Conservation (phyloP, 2,329 filamentous ascomycete species). For the Fusarium begoniae region DNA sequence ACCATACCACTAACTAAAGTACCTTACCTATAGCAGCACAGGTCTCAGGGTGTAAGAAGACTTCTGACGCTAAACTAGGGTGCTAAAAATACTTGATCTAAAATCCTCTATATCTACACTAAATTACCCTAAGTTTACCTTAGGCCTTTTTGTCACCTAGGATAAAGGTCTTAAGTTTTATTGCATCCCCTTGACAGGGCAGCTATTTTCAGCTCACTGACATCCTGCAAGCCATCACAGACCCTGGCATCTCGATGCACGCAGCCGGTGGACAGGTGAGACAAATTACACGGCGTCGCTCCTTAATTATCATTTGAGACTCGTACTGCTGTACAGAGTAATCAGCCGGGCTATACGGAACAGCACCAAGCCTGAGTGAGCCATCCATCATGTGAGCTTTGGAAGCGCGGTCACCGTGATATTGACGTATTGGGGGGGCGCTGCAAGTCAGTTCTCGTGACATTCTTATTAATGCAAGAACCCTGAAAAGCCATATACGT, state of each 20-base stretch:
- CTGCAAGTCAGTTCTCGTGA: conserved; percentile 19
- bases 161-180: too few relatives aligned
- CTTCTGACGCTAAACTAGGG: too few relatives aligned
- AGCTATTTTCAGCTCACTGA: conserved; percentile 25
- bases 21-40: not conserved
- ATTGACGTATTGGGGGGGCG: not conserved
- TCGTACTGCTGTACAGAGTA: conserved; percentile 4
- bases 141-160: too few relatives aligned
- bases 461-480: conserved; percentile 21
- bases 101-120: too few relatives aligned
- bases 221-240: conserved; percentile 29
- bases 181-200: not conserved
- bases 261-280: not conserved
- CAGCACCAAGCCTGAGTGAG: not conserved
- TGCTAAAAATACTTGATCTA: too few relatives aligned
- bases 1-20: not conserved
- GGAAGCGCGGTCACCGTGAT: not conserved
- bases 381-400: not conserved
- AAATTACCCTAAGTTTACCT: too few relatives aligned
- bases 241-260: conserved; percentile 12
- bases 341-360: conserved; percentile 10
- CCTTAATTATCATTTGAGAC: conserved; percentile 29
- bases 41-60: too few relatives aligned
- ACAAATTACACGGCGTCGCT: not conserved
- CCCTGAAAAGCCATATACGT: not conserved